These are phyloP conservation scores for Saccharomycopsis phalli DNA, from an alignment of 1,139 yeast species.

Conservation along the genomic window DNA sequence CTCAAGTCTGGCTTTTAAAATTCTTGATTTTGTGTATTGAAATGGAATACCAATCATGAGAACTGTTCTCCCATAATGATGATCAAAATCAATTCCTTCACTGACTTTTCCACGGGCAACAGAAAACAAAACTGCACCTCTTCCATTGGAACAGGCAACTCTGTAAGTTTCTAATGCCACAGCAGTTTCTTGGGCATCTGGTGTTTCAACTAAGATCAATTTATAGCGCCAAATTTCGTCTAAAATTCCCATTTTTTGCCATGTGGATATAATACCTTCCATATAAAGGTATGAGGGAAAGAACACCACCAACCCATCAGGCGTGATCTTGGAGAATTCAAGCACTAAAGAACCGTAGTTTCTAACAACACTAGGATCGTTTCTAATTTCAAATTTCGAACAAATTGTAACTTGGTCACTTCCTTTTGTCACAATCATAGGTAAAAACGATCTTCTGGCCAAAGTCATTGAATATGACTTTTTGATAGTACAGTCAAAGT, in stretches of 20 bases:
- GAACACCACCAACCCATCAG: slow-evolving; percentile 97
- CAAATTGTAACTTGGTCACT: slow-evolving; percentile 96
- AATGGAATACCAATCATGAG: slow-evolving; percentile 98
- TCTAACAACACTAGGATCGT: slow-evolving; percentile 95
- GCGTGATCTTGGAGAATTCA: slow-evolving; percentile 90
- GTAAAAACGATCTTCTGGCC: slow-evolving; percentile 85
- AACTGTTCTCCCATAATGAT: slow-evolving; percentile 95
- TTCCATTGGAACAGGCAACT: slow-evolving; percentile 93
- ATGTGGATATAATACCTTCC: slow-evolving; percentile 96
- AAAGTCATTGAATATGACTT: slow-evolving; percentile 95
- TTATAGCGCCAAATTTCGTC: slow-evolving; percentile 99
- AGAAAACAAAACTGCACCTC: slow-evolving; percentile 92
- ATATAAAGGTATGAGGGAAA: slow-evolving; percentile 94
- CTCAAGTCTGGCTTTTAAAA: slow-evolving; percentile 87
- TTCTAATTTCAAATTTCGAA: slow-evolving; percentile 91
- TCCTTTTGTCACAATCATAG: slow-evolving; percentile 94
- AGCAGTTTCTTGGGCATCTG: slow-evolving; percentile 97
- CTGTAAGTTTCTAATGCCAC: slow-evolving; percentile 91
- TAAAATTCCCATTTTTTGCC: slow-evolving; percentile 97
- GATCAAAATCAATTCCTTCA: slow-evolving; percentile 98
- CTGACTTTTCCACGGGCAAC: slow-evolving; percentile 99
- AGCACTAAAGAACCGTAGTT: slow-evolving; percentile 88
- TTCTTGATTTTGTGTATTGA: slow-evolving; percentile 96
- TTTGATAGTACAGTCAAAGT: slow-evolving; percentile 89
- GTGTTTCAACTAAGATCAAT: slow-evolving; percentile 92